Base-by-base conservation (phyloP, 352 stramenopile genomes). In the Pythium graminicola region DNA sequence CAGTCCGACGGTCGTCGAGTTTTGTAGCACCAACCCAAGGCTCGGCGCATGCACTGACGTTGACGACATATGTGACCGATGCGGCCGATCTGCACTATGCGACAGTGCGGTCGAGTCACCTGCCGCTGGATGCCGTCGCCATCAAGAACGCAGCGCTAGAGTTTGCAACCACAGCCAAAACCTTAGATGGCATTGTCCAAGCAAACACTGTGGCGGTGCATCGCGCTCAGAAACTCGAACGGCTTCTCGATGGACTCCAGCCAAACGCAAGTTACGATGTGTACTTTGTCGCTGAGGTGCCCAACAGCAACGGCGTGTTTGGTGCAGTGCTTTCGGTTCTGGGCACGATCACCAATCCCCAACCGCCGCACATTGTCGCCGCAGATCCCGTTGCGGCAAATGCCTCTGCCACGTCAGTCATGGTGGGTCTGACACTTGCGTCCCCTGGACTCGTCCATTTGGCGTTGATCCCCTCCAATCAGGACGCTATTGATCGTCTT, bases 231-330 rank as follows among this genome's bases (percentile, higher is more conserved):
- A 85, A 86, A 22, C 44, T 89, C 2, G 75, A 80, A 49, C 70
- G 61, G 19, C 27, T 58, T 2, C 62, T 90, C 1, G 22, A 63
- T 6, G 63, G 71, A 0, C 54, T 93, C 11, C 19, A 42, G 9
- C 20, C 76, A 0, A 89, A 90, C 44, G 78, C 65, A 20, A 88
- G 67, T 65, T 93, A 89, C 62, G 80, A 90, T 32, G 79, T 90
- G 54, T 89, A 84, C 65, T 85, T 93, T 60, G 80, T 93, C 8
- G 70, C 73, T 11, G 79, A 93, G 39, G 81, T 89, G 17, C 69
- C 71, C 10, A 70, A 71, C 28, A 93, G 81, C 59, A 90, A 93
- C 38, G 81, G 79, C 3, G 79, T 93, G 9, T 93, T 82, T 46
- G 81, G 81, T 6, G 48, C 65, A 5, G 79, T 93, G 35, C 67